Evolutionary conservation across 164 flowering plant genomes (phyloP), one percentile per base, ranked within the genome.

Genomic region (Magnolia kwangsiensis): DNA sequence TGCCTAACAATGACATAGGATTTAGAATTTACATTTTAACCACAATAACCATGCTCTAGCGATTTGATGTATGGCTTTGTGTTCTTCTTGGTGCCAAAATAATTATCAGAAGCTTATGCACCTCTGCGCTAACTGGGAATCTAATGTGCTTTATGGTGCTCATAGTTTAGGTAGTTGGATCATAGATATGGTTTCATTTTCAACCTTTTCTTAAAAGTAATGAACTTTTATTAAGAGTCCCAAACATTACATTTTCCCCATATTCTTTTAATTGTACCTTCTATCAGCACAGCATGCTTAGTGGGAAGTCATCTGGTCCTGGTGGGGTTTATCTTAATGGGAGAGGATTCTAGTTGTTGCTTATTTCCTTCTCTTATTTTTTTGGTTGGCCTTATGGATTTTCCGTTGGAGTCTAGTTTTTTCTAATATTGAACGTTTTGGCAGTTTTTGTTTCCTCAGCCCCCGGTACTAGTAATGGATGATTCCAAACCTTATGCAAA

Each of bases 401-500:
- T 16, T 68, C 24, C 29, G 37, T 10, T 50, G 37, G 50, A 31
- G 20, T 6, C 3, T 51, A 23, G 10, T 55, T 61, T 70, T 70
- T 61, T 67, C 69, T 71, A 59, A 51, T 61, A 14, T 16, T 19
- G 27, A 71, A 19, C 78, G 51, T 59, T 51, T 77, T 78, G 55
- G 75, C 85, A 80, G 84, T n/a, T 49, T 50, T 70, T 67, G 71
- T 80, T 9, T 74, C 58, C 2, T 7, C 58, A 71, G 83, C 51
- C 66, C 18, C 51, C 51, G 1, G 55, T 74, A 50, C 72, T 51
- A 67, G 73, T 58, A 58, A 82, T 80, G 84, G 83, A 78, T 37
- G 50, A 23, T 50, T 79, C 74, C 64, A 69, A 37, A 58, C 66
- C 71, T 51, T 18, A 65, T 24, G 75, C 51, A 10, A 20, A 58